These are phyloP conservation scores for cucumber (Cucumis sativus) DNA, from an alignment of 306 rosid genomes.

Conservation along the genomic window DNA sequence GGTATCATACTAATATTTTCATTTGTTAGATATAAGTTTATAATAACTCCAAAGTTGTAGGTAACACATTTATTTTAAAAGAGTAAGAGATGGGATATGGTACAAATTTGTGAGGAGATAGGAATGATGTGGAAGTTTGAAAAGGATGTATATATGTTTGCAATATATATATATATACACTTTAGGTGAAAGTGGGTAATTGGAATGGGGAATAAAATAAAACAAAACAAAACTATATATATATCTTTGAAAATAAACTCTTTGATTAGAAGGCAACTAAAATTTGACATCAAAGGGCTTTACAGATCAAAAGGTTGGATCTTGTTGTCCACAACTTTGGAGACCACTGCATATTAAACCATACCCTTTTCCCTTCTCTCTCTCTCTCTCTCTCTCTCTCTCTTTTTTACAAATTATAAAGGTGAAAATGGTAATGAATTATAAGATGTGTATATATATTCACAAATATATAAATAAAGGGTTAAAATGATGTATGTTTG, in stretches of 20 bases:
- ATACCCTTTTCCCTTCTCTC: conserved; percentile 8
- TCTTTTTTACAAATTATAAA: too few relatives aligned
- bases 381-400: conserved; percentile 16
- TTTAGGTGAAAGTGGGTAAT: conserved; percentile 12
- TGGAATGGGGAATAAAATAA: background rate
- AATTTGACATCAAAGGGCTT: conserved; percentile 39
- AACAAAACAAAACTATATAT: too few relatives aligned
- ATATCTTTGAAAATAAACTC: background rate
- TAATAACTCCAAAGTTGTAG: too few relatives aligned
- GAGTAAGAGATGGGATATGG: background rate
- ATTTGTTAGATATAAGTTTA: too few relatives aligned
- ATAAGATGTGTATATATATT: too few relatives aligned
- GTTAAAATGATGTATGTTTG: conserved; percentile 3
- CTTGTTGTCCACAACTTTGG: conserved; percentile 78
- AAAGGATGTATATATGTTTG: background rate
- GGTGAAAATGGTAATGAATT: too few relatives aligned
- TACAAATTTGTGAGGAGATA: background rate
- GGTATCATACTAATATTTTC: too few relatives aligned
- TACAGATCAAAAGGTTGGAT: conserved; percentile 64
- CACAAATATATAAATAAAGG: background rate
- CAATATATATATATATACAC: background rate
- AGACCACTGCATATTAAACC: conserved; percentile 41
- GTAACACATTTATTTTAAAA: too few relatives aligned
- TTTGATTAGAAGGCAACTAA: conserved; percentile 5
- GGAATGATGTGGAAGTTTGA: conserved; percentile 10